phyloP scores from a whole-genome alignment of 176 grass and related monocot genomes.

The Panicum miliaceum region DNA sequence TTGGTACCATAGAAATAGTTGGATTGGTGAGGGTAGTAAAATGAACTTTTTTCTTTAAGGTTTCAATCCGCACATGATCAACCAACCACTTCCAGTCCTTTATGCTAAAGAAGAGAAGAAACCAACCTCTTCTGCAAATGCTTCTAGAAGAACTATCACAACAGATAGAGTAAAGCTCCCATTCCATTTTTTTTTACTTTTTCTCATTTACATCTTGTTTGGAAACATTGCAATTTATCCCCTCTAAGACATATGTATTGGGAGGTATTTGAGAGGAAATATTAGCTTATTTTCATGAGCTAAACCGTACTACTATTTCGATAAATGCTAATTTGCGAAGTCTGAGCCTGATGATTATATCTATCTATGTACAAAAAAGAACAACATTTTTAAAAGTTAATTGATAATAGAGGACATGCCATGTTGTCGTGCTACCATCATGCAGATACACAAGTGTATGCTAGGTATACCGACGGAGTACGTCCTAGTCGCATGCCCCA shows the following conservation, averaged over 20 bases:
- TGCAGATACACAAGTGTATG: too few relatives aligned
- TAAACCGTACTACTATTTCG: too few relatives aligned
- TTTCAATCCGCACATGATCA: slow-evolving; percentile 14
- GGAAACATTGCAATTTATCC: too few relatives aligned
- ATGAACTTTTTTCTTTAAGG: background rate
- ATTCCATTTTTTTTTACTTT: background rate
- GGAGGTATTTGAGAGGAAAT: too few relatives aligned
- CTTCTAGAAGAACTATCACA: background rate
- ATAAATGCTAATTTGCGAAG: too few relatives aligned
- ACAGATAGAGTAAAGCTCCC: background rate
- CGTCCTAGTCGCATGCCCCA: background rate
- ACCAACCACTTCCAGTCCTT: background rate
- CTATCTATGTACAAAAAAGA: too few relatives aligned
- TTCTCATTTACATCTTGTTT: background rate
- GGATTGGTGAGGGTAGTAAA: background rate
- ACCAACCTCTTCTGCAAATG: background rate
- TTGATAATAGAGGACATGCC: too few relatives aligned
- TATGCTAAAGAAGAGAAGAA: background rate
- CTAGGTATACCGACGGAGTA: background rate
- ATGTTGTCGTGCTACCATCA: too few relatives aligned
- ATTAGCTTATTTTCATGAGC: too few relatives aligned
- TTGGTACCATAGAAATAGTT: background rate
- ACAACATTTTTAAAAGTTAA: too few relatives aligned
- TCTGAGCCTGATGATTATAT: too few relatives aligned
- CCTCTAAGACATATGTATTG: too few relatives aligned